phyloP scores from a whole-genome alignment of 1,284 basidiomycete genomes.

The Ceratobasidium sp. region DNA sequence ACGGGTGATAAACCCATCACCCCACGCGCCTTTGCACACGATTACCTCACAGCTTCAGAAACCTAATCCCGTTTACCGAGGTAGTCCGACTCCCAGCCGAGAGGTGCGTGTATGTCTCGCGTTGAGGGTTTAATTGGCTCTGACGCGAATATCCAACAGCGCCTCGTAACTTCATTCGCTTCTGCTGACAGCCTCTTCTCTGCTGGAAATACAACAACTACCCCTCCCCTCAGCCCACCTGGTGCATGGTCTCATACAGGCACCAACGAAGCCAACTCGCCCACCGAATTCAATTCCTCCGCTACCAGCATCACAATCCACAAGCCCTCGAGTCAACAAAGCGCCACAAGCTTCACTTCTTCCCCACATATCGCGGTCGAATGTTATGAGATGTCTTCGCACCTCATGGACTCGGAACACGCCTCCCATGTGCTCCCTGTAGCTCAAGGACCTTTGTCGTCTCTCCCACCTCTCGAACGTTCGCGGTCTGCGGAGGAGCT shows the following conservation, averaged over 20 bases:
- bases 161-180: constrained; percentile 13
- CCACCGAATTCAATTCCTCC: constrained; percentile 1
- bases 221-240: constrained; percentile 29
- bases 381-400: constrained; percentile 10
- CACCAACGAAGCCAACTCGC: constrained; percentile 1
- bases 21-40: constrained; percentile 11
- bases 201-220: not conserved
- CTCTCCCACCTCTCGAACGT: not conserved
- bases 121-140: not conserved
- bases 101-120: constrained; percentile 27
- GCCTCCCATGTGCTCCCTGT: constrained; percentile 16
- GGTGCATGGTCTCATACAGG: constrained; percentile 14
- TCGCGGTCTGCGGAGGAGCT: constrained; percentile 11
- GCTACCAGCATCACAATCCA: not conserved
- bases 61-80: constrained; percentile 32
- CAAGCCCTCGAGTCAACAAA: constrained; percentile 28
- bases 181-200: constrained; percentile 31
- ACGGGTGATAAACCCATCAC: constrained; percentile 26
- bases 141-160: constrained; percentile 20
- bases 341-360: constrained; percentile 4
- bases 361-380: constrained; percentile 31
- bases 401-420: constrained; percentile 16
- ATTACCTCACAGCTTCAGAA: constrained; percentile 20
- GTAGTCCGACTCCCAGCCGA: constrained; percentile 15
- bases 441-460: not conserved